A percentile compares a stretch with the other conserved stretches of the same genome.
These are phyloP conservation scores for Mycena galericulata DNA, from an alignment of 768 basidiomycete species.

Conservation along the genomic window DNA sequence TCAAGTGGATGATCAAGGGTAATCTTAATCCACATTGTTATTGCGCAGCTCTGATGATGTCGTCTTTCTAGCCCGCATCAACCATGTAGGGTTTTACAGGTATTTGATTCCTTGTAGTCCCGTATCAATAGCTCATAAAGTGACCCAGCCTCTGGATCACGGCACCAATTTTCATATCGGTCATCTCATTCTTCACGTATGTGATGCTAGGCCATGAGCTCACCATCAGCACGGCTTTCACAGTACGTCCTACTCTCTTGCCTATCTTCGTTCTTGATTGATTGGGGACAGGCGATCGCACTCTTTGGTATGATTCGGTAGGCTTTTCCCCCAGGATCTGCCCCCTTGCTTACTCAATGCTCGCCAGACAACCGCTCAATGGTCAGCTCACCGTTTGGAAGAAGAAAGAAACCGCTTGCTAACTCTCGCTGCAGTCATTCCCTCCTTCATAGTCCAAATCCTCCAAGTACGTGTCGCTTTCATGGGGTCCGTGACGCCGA, in stretches of 20 bases:
- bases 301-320: slow-evolving; percentile 88
- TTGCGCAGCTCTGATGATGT: not conserved
- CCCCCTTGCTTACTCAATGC: too few relatives aligned
- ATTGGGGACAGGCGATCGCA: slow-evolving; percentile 70
- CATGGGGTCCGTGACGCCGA: slow-evolving; percentile 54
- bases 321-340: slow-evolving; percentile 65
- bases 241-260: slow-evolving; percentile 55
- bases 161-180: slow-evolving; percentile 83
- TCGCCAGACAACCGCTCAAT: too few relatives aligned
- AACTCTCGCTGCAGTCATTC: too few relatives aligned
- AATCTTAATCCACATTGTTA: not conserved
- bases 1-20: slow-evolving; percentile 83
- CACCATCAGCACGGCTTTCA: slow-evolving; percentile 86
- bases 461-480: slow-evolving; percentile 53
- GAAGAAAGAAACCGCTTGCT: too few relatives aligned
- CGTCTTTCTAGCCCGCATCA: not conserved
- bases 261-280: not conserved
- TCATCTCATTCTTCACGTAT: slow-evolving; percentile 81
- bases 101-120: not conserved
- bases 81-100: not conserved
- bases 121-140: not conserved
- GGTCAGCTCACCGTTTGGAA: too few relatives aligned
- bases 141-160: slow-evolving; percentile 61
- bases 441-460: too few relatives aligned
- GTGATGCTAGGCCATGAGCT: slow-evolving; percentile 79